These are phyloP conservation scores for Mycosarcoma mackinlayi DNA, from an alignment of 1,284 basidiomycete genomes.

Conservation along the genomic window DNA sequence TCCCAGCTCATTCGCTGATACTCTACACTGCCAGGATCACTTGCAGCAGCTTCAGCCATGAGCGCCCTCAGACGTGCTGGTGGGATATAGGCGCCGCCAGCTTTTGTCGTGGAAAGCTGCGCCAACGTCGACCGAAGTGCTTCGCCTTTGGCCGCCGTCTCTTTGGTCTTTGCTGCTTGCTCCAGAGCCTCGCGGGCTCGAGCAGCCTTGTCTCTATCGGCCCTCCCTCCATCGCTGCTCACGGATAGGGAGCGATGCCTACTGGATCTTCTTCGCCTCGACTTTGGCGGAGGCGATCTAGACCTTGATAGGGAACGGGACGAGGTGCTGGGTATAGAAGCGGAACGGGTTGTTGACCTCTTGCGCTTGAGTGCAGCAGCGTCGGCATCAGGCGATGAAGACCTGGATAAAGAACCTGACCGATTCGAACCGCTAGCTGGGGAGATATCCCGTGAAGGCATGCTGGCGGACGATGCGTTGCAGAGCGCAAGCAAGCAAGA, in stretches of 20 bases:
- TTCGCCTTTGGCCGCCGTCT: conserved; percentile 47
- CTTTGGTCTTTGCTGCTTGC: conserved; percentile 21
- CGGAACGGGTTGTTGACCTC: conserved; percentile 23
- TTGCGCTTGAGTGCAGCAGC: conserved; percentile 31
- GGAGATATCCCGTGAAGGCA: conserved; percentile 25
- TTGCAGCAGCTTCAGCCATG: conserved; percentile 80
- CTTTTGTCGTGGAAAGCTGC: conserved; percentile 71
- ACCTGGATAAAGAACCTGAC: conserved; percentile 6
- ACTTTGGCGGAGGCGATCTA: conserved; percentile 33
- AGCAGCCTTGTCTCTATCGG: background rate
- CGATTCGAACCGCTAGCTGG: conserved; percentile 6
- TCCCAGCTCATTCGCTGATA: conserved; percentile 97
- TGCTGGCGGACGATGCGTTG: background rate
- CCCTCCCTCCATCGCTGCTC: conserved; percentile 17
- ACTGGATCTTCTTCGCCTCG: conserved; percentile 21
- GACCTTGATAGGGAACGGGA: conserved; percentile 27
- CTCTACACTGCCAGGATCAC: conserved; percentile 88
- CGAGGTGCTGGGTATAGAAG: conserved; percentile 25
- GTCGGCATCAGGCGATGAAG: conserved; percentile 17
- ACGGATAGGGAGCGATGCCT: conserved; percentile 19
- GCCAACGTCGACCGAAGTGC: conserved; percentile 56
- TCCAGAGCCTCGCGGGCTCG: conserved; percentile 12
- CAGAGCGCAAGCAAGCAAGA: background rate
- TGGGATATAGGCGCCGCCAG: conserved; percentile 96
- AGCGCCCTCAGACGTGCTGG: conserved; percentile 88